Percentiles rank a stretch among this genome's conserved stretches.
Conservation (phyloP, 441 rosid species). For the Cnidoscolus chayamansa region DNA sequence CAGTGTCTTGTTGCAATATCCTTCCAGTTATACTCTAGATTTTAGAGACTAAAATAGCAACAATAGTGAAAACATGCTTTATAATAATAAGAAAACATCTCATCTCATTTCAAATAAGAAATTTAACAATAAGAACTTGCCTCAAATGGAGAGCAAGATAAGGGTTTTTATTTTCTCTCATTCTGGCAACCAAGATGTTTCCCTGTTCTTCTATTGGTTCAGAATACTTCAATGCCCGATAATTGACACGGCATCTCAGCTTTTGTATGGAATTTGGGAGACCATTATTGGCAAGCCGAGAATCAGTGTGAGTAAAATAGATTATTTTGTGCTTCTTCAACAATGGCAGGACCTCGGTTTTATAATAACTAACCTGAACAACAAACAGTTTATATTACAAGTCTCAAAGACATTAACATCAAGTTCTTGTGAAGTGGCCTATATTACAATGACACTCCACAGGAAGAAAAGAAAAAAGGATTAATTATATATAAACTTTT, state of each 20-base stretch:
- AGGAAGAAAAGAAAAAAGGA: neutral
- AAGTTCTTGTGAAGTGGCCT: neutral
- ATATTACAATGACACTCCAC: neutral
- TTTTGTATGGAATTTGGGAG: conserved; percentile 60
- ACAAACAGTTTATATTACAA: conserved; percentile 1
- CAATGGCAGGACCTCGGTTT: conserved; percentile 61
- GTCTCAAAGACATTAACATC: conserved; percentile 3
- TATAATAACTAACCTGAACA: conserved; percentile 72
- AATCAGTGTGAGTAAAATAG: conserved; percentile 82
- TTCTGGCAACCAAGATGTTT: conserved; percentile 65
- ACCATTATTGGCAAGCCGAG: conserved; percentile 83
- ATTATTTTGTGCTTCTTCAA: conserved; percentile 79
- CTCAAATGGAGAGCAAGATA: conserved; percentile 93
- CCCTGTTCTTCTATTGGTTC: conserved; percentile 74
- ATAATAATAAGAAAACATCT: neutral
- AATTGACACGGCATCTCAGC: conserved; percentile 86
- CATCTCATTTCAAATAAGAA: neutral
- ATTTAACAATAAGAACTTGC: conserved; percentile 35
- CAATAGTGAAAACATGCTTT: neutral
- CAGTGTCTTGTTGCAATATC: neutral
- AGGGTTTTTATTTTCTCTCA: conserved; percentile 60
- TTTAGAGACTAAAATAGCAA: neutral
- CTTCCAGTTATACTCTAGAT: neutral
- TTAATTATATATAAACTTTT: neutral
- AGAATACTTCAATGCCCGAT: conserved; percentile 73